Evolutionary conservation across 1,284 basidiomycete species (phyloP).

Genomic region (Papiliotrema fonsecae): DNA sequence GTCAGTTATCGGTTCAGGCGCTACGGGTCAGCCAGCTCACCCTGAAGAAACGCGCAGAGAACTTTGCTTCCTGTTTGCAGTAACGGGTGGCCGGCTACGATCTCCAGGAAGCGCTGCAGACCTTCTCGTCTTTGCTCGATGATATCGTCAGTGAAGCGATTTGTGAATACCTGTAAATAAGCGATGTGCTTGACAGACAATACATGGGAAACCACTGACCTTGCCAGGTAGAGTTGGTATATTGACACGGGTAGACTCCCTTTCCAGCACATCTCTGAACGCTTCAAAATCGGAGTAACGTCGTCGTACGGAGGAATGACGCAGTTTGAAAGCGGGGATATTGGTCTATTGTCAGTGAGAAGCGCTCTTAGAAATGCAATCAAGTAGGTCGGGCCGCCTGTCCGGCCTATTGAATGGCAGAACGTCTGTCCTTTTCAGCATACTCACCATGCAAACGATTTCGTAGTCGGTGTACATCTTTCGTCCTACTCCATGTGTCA

Average conservation of each 20-base stretch:
- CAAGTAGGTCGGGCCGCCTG: background rate
- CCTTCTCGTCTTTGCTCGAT: slow-evolving; percentile 90
- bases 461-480: slow-evolving; percentile 99
- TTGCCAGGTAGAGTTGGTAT: slow-evolving; percentile 96
- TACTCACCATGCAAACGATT: slow-evolving; percentile 87
- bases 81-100: slow-evolving; percentile 94
- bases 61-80: slow-evolving; percentile 98
- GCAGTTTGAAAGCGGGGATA: slow-evolving; percentile 96
- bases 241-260: slow-evolving; percentile 93
- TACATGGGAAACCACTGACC: slow-evolving; percentile 21
- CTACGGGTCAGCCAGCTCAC: slow-evolving; percentile 29
- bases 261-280: slow-evolving; percentile 95
- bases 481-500: slow-evolving; percentile 92
- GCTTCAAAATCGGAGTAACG: slow-evolving; percentile 99
- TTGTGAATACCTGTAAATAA: slow-evolving; percentile 66
- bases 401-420: background rate
- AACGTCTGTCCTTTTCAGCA: background rate
- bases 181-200: background rate
- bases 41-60: slow-evolving; percentile 88
- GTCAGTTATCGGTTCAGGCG: background rate
- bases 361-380: too few relatives aligned
- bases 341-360: slow-evolving; percentile 70
- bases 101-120: slow-evolving; percentile 87
- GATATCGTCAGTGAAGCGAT: slow-evolving; percentile 95
- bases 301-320: slow-evolving; percentile 87